Conservation (phyloP, 2,329 filamentous ascomycete genomes). For the Pseudogymnoascus sp. region DNA sequence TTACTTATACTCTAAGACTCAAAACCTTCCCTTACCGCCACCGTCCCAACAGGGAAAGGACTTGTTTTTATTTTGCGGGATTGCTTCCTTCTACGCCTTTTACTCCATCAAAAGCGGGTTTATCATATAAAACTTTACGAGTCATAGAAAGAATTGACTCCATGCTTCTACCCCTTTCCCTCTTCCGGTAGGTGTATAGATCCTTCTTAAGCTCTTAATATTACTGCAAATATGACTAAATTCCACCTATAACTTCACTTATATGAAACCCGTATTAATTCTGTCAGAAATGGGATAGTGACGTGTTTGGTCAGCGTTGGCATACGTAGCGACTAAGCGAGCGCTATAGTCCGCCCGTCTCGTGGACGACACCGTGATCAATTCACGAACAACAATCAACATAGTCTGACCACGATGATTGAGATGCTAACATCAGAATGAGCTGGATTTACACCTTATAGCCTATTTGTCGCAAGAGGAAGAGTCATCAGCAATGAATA, state of each 20-base stretch:
- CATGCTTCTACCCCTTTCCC: background rate
- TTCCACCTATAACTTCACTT: background rate
- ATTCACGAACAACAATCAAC: conserved; percentile 3
- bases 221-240: background rate
- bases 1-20: background rate
- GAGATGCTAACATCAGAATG: background rate
- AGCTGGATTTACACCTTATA: background rate
- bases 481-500: background rate
- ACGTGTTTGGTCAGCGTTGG: conserved; percentile 3
- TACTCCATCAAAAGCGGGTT: background rate
- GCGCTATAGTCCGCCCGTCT: background rate
- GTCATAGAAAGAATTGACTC: background rate
- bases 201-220: background rate
- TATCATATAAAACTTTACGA: background rate
- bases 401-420: background rate
- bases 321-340: conserved; percentile 1
- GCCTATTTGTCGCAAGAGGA: background rate
- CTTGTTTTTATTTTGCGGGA: background rate
- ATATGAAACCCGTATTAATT: background rate
- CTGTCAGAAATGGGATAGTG: background rate
- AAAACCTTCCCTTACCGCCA: background rate
- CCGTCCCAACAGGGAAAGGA: background rate
- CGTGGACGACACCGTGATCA: background rate
- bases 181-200: background rate
- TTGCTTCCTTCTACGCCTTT: background rate